These are phyloP conservation scores for Colletotrichum noveboracense DNA, from an alignment of 2,329 filamentous ascomycete species.

Conservation along the genomic window DNA sequence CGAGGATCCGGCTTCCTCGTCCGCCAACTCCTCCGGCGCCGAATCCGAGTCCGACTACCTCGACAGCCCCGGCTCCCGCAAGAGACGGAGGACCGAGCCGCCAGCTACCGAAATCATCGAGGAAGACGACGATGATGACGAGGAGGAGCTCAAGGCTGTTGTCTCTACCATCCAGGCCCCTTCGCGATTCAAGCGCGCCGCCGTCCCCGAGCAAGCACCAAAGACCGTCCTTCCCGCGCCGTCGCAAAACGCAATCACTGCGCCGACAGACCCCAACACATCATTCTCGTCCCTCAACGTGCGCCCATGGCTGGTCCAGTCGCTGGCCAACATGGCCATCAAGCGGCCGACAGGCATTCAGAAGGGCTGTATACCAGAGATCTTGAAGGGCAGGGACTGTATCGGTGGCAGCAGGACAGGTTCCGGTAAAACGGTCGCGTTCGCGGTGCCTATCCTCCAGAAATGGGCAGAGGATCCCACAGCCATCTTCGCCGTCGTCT, in stretches of 20 bases:
- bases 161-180: slow-evolving; percentile 54
- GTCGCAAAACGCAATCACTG: slow-evolving; percentile 43
- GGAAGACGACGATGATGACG: slow-evolving; percentile 37
- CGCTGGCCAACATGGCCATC: slow-evolving; percentile 79
- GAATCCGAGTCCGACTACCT: slow-evolving; percentile 55
- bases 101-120: slow-evolving; percentile 20
- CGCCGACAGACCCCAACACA: slow-evolving; percentile 60
- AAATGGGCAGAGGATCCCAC: slow-evolving; percentile 92
- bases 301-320: slow-evolving; percentile 86
- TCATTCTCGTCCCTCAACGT: slow-evolving; percentile 78
- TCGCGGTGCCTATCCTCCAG: slow-evolving; percentile 92
- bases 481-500: slow-evolving; percentile 86
- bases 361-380: slow-evolving; percentile 89
- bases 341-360: slow-evolving; percentile 91
- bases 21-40: slow-evolving; percentile 18
- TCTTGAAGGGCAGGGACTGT: slow-evolving; percentile 88
- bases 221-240: slow-evolving; percentile 22
- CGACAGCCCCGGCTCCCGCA: slow-evolving; percentile 48
- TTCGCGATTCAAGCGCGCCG: slow-evolving; percentile 50
- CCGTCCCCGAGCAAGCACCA: slow-evolving; percentile 15
- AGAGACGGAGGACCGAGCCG: slow-evolving; percentile 47
- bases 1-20: slow-evolving; percentile 8
- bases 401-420: slow-evolving; percentile 95
- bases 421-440: slow-evolving; percentile 96
- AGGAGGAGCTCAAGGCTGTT: slow-evolving; percentile 34